phyloP scores from a whole-genome alignment of 2,329 filamentous ascomycete genomes.

The Tolypocladium ovalisporum region DNA sequence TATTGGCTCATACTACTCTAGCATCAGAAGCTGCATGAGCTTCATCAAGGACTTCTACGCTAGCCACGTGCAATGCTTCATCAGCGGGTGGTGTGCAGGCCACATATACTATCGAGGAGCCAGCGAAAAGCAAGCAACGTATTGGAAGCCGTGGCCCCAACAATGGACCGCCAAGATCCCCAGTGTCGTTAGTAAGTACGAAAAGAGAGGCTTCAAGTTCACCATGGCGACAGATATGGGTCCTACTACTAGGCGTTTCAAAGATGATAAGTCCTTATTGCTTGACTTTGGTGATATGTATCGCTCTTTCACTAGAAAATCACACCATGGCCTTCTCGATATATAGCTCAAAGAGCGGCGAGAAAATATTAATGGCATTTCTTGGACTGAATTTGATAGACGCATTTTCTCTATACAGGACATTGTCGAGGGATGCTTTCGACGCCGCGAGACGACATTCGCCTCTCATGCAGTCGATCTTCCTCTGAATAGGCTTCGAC shows the following conservation, averaged over 20 bases:
- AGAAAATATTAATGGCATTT: constrained; percentile 1
- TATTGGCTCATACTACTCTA: not conserved
- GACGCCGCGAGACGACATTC: not conserved
- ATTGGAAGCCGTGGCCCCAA: constrained; percentile 1
- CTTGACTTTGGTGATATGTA: constrained; percentile 3
- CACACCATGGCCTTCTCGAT: constrained; percentile 1
- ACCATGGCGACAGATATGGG: not conserved
- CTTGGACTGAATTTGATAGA: constrained; percentile 3
- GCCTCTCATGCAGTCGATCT: not conserved
- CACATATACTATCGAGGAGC: constrained; percentile 4
- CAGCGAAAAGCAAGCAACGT: not conserved
- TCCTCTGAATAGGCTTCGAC: not conserved
- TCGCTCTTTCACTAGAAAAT: not conserved
- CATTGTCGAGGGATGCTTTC: not conserved
- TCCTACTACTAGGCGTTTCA: not conserved
- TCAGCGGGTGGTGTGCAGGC: constrained; percentile 3
- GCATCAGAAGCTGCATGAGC: constrained; percentile 3
- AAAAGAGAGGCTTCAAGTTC: constrained; percentile 2
- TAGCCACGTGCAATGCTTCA: constrained; percentile 5
- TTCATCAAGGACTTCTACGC: constrained; percentile 5
- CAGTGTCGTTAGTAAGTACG: constrained; percentile 1
- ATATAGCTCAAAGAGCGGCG: constrained; percentile 1
- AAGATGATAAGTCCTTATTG: constrained; percentile 1
- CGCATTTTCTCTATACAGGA: constrained; percentile 2
- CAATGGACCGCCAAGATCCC: not conserved